Percentiles rank a stretch among this genome's conserved stretches.
Evolutionary conservation across 306 rosid genomes (phyloP).

Genomic region (Senna tora): DNA sequence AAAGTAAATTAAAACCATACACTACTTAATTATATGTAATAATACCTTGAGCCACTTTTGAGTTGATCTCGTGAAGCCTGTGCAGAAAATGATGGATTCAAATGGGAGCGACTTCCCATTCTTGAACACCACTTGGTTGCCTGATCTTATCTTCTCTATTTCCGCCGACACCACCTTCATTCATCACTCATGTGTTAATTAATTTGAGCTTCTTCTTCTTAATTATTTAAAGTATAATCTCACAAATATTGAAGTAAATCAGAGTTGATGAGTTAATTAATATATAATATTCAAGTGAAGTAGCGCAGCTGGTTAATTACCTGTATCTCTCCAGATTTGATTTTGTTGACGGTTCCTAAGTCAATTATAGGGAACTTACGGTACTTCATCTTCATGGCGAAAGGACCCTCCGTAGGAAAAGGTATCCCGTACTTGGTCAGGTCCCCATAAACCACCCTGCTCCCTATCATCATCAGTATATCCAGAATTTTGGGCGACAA

Average conservation of each 20-base stretch:
- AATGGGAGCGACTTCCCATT: constrained; percentile 53
- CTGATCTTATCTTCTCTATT: constrained; percentile 51
- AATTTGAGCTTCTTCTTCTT: too few species aligned
- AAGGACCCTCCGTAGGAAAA: too few species aligned
- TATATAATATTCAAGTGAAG: too few species aligned
- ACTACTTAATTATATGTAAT: too few species aligned
- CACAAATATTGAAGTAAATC: too few species aligned
- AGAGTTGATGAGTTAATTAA: too few species aligned
- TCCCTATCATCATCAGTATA: neutral
- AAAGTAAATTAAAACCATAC: too few species aligned
- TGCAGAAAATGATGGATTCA: constrained; percentile 70
- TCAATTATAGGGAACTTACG: constrained; percentile 69
- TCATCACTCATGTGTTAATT: too few species aligned
- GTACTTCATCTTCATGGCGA: constrained; percentile 59
- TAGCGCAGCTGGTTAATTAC: too few species aligned
- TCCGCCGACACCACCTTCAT: constrained; percentile 54
- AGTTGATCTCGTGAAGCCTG: constrained; percentile 72
- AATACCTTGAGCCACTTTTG: constrained; percentile 67
- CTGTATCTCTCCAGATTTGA: constrained; percentile 65
- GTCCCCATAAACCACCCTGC: neutral
- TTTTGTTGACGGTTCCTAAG: constrained; percentile 55
- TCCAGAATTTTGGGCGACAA: neutral
- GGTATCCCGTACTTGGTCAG: too few species aligned
- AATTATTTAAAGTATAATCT: too few species aligned
- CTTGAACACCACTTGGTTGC: constrained; percentile 47